Evolutionary conservation across 75 land plant genomes (phyloP).

Genomic region (Cryptomeria japonica): DNA sequence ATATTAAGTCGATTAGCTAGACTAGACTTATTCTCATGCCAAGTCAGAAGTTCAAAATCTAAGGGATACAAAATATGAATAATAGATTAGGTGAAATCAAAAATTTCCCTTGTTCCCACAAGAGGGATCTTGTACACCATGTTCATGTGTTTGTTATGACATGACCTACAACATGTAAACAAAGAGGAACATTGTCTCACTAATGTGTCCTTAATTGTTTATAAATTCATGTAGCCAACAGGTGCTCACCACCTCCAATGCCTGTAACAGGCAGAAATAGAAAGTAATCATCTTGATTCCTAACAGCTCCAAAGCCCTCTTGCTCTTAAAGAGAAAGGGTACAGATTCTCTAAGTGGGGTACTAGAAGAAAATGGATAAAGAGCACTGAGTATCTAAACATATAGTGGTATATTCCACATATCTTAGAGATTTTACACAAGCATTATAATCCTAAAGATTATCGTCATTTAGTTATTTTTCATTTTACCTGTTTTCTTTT

Average conservation of each 20-base stretch:
- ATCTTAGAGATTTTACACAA: too few species aligned
- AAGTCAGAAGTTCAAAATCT: not conserved
- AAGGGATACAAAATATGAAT: not conserved
- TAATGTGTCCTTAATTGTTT: not conserved
- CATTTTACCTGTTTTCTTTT: too few species aligned
- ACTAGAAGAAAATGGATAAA: too few species aligned
- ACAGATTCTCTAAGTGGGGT: too few species aligned
- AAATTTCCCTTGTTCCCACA: not conserved
- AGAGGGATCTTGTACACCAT: not conserved
- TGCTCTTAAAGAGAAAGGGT: too few species aligned
- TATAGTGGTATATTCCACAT: too few species aligned
- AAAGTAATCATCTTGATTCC: not conserved
- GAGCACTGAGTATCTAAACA: too few species aligned
- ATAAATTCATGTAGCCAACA: not conserved
- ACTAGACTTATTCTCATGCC: not conserved
- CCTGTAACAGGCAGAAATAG: not conserved
- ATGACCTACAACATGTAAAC: too few species aligned
- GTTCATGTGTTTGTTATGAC: not conserved
- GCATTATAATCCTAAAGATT: too few species aligned
- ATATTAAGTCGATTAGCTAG: not conserved
- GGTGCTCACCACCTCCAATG: not conserved
- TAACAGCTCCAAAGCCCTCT: not conserved
- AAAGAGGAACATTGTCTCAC: too few species aligned
- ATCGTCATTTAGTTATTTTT: too few species aligned
- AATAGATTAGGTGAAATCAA: not conserved